Percentiles rank a stretch among this genome's conserved stretches.
Evolutionary conservation across 768 basidiomycete genomes (phyloP).

Genomic region (Strobilomyces confusus): DNA sequence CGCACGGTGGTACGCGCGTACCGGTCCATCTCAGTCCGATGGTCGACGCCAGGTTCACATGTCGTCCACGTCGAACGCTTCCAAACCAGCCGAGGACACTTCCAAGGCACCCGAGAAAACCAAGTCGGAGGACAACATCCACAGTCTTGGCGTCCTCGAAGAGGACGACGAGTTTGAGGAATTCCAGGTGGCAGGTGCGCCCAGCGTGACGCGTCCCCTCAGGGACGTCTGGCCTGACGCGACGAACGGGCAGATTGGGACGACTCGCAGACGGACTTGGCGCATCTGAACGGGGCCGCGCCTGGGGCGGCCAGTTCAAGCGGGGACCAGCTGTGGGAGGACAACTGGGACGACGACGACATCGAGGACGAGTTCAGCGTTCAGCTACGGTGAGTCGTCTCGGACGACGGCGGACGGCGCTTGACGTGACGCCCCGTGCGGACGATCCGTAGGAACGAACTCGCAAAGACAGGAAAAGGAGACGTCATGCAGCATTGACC

Average conservation of each 20-base stretch:
- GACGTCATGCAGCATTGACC: constrained; percentile 52
- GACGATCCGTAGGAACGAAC: constrained; percentile 47
- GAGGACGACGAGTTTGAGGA: constrained; percentile 99
- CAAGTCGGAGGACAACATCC: constrained; percentile 43
- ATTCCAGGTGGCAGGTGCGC: constrained; percentile 76
- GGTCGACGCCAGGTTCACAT: constrained; percentile 19
- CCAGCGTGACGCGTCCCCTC: neutral
- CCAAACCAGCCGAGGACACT: constrained; percentile 37
- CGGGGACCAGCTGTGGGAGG: constrained; percentile 96
- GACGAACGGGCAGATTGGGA: constrained; percentile 67
- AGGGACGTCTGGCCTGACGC: neutral
- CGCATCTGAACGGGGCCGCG: constrained; percentile 68
- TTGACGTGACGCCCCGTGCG: neutral
- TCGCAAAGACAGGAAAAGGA: constrained; percentile 54
- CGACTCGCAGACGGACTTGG: constrained; percentile 77
- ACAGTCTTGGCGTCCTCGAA: constrained; percentile 84
- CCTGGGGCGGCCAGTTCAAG: constrained; percentile 75
- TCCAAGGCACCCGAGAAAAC: constrained; percentile 35
- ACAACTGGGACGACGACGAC: constrained; percentile 99
- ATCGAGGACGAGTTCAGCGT: constrained; percentile 96
- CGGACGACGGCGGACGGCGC: too few relatives aligned
- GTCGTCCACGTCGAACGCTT: constrained; percentile 44
- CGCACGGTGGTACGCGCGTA: constrained; percentile 24
- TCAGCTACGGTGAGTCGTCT: constrained; percentile 68
- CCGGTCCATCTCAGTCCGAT: neutral